Evolutionary conservation across 371 early-diverging fungal species (phyloP).

Genomic region (Smittium mucronatum): DNA sequence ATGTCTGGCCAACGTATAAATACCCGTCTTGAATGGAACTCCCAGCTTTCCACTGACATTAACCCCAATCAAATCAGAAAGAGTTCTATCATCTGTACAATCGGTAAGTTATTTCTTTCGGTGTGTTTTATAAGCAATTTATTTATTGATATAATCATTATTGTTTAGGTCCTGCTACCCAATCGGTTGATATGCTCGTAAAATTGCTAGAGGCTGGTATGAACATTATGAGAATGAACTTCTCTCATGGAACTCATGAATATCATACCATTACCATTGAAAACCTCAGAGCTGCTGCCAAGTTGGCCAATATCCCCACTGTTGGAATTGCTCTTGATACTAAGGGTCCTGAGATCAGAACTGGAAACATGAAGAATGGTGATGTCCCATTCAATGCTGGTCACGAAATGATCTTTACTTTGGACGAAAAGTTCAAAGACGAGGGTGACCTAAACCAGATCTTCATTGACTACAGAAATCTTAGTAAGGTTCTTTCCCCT

Average conservation of each 20-base stretch:
- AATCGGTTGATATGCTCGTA: constrained; percentile 69
- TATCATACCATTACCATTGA: constrained; percentile 81
- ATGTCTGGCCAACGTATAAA: constrained; percentile 31
- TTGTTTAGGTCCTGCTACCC: constrained; percentile 59
- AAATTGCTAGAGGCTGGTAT: constrained; percentile 85
- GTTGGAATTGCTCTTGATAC: constrained; percentile 80
- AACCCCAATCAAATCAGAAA: constrained; percentile 52
- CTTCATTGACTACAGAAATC: constrained; percentile 77
- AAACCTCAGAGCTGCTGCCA: constrained; percentile 52
- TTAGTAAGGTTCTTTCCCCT: constrained; percentile 62
- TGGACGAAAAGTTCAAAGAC: constrained; percentile 50
- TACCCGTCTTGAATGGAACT: constrained; percentile 57
- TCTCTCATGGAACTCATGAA: constrained; percentile 92
- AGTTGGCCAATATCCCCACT: constrained; percentile 44
- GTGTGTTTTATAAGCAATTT: not conserved
- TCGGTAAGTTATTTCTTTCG: constrained; percentile 36
- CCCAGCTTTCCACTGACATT: constrained; percentile 48
- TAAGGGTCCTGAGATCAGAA: constrained; percentile 78
- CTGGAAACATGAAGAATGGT: constrained; percentile 57
- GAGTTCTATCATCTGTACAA: constrained; percentile 73
- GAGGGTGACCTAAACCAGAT: constrained; percentile 55
- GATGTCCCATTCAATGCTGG: constrained; percentile 52
- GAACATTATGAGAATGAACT: constrained; percentile 93
- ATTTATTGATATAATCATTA: not conserved
- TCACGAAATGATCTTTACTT: constrained; percentile 75